Evolutionary conservation across 2,329 filamentous ascomycete genomes (phyloP), one percentile per base, ranked within the genome.

Genomic region (Sporothrix euskadiensis): DNA sequence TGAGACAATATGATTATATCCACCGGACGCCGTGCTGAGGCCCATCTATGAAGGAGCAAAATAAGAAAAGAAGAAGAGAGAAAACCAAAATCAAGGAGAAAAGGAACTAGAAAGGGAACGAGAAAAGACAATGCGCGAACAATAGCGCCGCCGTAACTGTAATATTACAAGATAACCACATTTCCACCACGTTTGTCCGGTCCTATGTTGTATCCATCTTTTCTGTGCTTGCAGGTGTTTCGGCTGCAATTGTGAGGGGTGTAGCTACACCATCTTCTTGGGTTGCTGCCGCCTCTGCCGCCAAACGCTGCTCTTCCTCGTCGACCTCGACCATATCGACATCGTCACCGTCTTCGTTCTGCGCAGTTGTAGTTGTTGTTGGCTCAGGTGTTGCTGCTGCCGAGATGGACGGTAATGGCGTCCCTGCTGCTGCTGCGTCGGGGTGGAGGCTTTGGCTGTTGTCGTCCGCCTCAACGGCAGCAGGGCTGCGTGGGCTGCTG

Each of bases 121-220:
- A 32, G 26, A 6, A 8, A 22, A n/a, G 26, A 3, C 26, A 32
- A 35, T 47, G 26, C 10, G 44, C 19, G 56, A 35, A 59, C 56
- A 22, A 65, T 44, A 9, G 9, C 39, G 32, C 9, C n/a, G n/a
- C 39, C 59, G 12, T 30, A 26, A n/a, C n/a, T 41, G 35, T 26
- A 26, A 49, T 32, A 54, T 16, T 68, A 59, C 61, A 71, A 39
- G 54, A 49, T 30, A 65, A 69, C 65, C 73, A 39, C 59, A 49
- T 49, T 8, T 14, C 16, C 30, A 63, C 35, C 3, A 7, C 54
- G 4, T 16, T 9, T 22, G 19, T 35, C 63, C 70, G 14, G 19
- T 35, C 63, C 70, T 76, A 82, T 14, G 82, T 86, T 77, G 83
- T 92, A 83, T 93, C 91, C 91, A 93, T 94, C 78, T 84, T 87